These are phyloP conservation scores for Dipteronia dyeriana DNA, from an alignment of 345 rosid genomes.

Conservation along the genomic window DNA sequence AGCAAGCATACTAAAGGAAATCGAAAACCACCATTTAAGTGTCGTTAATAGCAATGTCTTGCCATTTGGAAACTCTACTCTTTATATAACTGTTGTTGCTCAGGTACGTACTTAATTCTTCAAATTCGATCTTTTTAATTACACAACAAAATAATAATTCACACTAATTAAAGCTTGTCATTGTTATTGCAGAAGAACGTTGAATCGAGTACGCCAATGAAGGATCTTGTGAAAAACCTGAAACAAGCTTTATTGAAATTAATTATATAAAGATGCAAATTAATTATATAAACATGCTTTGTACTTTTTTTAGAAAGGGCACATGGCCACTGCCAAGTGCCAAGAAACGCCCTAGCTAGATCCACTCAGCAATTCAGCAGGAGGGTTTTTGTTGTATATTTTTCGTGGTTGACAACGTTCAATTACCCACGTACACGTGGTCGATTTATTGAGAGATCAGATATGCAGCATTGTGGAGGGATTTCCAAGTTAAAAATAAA, in stretches of 20 bases:
- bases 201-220: constrained; percentile 38
- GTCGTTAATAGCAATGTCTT: constrained; percentile 45
- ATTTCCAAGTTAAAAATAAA: not conserved
- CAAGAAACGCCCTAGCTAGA: no score
- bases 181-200: constrained; percentile 57
- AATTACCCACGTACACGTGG: constrained; percentile 11
- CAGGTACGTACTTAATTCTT: constrained; percentile 40
- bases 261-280: no score
- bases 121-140: not conserved
- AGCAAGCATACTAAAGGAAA: constrained; percentile 39
- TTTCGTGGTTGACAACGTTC: constrained; percentile 29
- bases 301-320: no score
- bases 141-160: not conserved
- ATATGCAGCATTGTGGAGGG: not conserved
- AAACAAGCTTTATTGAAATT: constrained; percentile 42
- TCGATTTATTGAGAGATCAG: not conserved
- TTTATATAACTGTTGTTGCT: constrained; percentile 66
- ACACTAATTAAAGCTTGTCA: not conserved
- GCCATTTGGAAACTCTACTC: constrained; percentile 62
- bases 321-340: no score
- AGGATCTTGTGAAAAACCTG: constrained; percentile 58
- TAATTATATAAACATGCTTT: no score
- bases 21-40: constrained; percentile 50
- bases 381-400: constrained; percentile 20
- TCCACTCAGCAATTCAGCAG: constrained; percentile 12